Base-by-base conservation (phyloP, 2,329 filamentous ascomycete genomes). In the Colletotrichum melonis region DNA sequence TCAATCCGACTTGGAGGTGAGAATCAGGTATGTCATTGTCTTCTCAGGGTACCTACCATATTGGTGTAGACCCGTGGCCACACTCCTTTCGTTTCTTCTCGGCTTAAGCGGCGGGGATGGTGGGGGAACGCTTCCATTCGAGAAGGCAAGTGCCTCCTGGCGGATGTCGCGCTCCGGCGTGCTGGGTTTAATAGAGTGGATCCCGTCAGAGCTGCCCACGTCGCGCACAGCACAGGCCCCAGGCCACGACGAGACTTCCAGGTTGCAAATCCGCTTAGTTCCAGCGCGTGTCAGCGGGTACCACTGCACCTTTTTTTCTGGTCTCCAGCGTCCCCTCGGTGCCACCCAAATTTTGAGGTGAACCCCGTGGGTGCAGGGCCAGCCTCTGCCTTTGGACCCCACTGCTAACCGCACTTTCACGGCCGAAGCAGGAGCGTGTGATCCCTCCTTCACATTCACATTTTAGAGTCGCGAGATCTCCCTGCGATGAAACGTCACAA, bases 341-440 rank as follows among this genome's bases (percentile, higher is more conserved):
- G 35, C 28, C 59, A 32, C 70, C 60, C 30, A 62, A 72, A 60
- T 62, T 59, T 73, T 56, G 22, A 57, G 26, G 52, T 57, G 14
- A 62, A 54, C 68, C 42, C 30, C 26, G 42, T 30, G 30, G 19
- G 24, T 32, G 46, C 42, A 71, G 63, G 54, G 65, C 70, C 63
- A 65, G 58, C 66, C 30, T 64, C 60, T 73, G 42, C 49, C 19
- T 38, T 22, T 35, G n/a, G 28, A 73, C 71, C 71, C 71, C 71
- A 73, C 70, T 35, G 69, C 66, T 73, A 73, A 73, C 67, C 60
- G 67, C 42, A 70, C 62, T 62, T 62, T 73, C 56, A 56, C 70
- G 71, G 64, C 69, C 59, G 70, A 69, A 72, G 71, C 42, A 73
- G 56, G 59, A 56, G 32, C 42, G 26, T 57, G 63, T 35, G 32